phyloP scores from a whole-genome alignment of 2,329 filamentous ascomycete genomes.

The Aureobasidium namibiae region DNA sequence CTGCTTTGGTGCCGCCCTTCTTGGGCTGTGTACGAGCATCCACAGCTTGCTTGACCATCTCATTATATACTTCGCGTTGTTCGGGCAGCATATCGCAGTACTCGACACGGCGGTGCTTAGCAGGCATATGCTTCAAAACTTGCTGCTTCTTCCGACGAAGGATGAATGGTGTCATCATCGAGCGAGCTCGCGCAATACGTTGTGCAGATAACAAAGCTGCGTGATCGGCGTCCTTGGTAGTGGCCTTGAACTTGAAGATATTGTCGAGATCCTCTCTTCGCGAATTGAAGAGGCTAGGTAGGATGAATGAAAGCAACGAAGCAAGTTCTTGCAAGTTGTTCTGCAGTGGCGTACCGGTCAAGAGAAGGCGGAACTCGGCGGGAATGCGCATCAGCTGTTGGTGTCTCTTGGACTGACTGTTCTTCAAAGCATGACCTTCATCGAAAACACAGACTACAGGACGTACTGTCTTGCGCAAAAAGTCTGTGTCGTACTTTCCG shows the following conservation, averaged over 20 bases:
- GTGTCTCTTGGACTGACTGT: slow-evolving; percentile 74
- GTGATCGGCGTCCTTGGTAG: slow-evolving; percentile 66
- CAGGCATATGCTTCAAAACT: slow-evolving; percentile 72
- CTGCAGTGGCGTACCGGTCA: slow-evolving; percentile 85
- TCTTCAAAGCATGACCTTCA: slow-evolving; percentile 90
- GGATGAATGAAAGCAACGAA: slow-evolving; percentile 85
- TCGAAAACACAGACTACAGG: slow-evolving; percentile 68
- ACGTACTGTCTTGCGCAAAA: slow-evolving; percentile 48
- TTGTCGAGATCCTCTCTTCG: slow-evolving; percentile 70
- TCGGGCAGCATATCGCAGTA: slow-evolving; percentile 69
- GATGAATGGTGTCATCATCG: slow-evolving; percentile 92
- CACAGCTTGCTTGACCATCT: slow-evolving; percentile 55
- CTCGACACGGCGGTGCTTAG: slow-evolving; percentile 69
- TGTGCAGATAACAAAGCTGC: slow-evolving; percentile 79
- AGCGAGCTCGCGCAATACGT: slow-evolving; percentile 76
- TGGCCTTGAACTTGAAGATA: slow-evolving; percentile 88
- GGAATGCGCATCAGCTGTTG: slow-evolving; percentile 68
- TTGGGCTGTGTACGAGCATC: slow-evolving; percentile 29
- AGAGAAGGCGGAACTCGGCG: slow-evolving; percentile 73
- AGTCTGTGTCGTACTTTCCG: slow-evolving; percentile 52
- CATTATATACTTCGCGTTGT: slow-evolving; percentile 67
- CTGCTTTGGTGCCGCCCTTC: background rate
- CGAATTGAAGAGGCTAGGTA: slow-evolving; percentile 68
- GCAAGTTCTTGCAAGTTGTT: slow-evolving; percentile 92
- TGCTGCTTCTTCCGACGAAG: slow-evolving; percentile 89